Base-by-base conservation (phyloP, 176 grass and related monocot genomes). In the Aegilops longissima region DNA sequence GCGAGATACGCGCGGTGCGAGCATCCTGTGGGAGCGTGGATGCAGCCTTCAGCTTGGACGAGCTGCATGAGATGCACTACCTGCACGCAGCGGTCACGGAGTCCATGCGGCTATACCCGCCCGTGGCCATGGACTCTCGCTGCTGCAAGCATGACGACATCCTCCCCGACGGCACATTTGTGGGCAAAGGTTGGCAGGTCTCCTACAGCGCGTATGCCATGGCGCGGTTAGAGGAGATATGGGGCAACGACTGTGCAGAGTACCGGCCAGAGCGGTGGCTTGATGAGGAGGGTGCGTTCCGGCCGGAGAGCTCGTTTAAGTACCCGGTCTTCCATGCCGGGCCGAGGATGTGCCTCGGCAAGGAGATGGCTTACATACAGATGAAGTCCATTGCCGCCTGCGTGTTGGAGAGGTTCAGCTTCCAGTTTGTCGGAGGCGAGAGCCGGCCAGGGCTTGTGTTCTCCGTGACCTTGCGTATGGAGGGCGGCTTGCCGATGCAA, bases 281-380 rank as follows among this genome's bases (percentile, higher is more conserved):
- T 10, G 51, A 81, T 9, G 81, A 91, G 13, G 84, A 88, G 18
- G 91, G 86, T n/a, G 45, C 49, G 25, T 95, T 93, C 63, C 81
- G 59, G 25, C 91, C 87, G 0, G 94, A 91, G 82, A 95, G 88
- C 74, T 71, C 83, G 17, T 89, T 91, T 64, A 90, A 86, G 86
- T 91, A 93, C 59, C 80, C 89, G 0, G 18, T 91, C 25, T 93
- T 95, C 87, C 91, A 95, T 75, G 88, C 71, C 0, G 91, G 86
- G 2, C 93, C 86, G 0, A 65, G 93, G 86, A 95, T 91, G 91
- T 95, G 93, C 82, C 80, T 95, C 4, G 93, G 91, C 65, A 95
- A 95, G 68, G 89, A 95, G 66, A 95, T 95, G 93, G 93, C 89
- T 4, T 91, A 95, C 81, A 93, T 93, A 78, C 88, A 91, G 64